phyloP scores from a whole-genome alignment of 73 alveolate species.

The Breviolum minutum region DNA sequence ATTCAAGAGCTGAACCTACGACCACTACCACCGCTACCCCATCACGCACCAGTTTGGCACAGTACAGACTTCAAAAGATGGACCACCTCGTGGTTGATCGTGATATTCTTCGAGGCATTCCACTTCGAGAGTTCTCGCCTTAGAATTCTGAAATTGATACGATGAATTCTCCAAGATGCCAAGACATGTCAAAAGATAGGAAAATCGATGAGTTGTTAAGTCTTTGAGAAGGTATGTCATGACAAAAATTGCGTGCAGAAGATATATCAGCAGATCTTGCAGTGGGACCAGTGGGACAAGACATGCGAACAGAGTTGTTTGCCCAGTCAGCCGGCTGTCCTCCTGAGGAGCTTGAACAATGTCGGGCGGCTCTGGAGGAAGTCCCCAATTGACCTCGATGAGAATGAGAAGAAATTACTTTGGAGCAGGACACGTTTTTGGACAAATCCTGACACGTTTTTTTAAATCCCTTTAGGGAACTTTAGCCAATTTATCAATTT shows the following conservation, averaged over 20 bases:
- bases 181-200: background rate
- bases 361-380: slow-evolving; percentile 66
- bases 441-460: background rate
- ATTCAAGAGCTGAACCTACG: background rate
- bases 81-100: slow-evolving; percentile 62
- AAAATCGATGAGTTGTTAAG: background rate
- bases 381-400: slow-evolving; percentile 22
- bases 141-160: background rate
- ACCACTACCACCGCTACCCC: background rate
- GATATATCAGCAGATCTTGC: background rate
- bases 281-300: background rate
- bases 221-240: background rate
- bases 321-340: background rate
- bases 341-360: background rate
- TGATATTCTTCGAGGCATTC: slow-evolving; percentile 46
- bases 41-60: background rate
- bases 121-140: slow-evolving; percentile 1
- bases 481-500: background rate
- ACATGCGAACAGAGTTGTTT: background rate
- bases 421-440: slow-evolving; percentile 25
- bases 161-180: background rate
- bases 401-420: background rate
- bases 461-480: background rate
- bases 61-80: slow-evolving; percentile 2
- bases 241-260: background rate